A percentile compares a stretch with the other conserved stretches of the same genome.
Evolutionary conservation across 768 basidiomycete species (phyloP).

Genomic region (Russula sp.): DNA sequence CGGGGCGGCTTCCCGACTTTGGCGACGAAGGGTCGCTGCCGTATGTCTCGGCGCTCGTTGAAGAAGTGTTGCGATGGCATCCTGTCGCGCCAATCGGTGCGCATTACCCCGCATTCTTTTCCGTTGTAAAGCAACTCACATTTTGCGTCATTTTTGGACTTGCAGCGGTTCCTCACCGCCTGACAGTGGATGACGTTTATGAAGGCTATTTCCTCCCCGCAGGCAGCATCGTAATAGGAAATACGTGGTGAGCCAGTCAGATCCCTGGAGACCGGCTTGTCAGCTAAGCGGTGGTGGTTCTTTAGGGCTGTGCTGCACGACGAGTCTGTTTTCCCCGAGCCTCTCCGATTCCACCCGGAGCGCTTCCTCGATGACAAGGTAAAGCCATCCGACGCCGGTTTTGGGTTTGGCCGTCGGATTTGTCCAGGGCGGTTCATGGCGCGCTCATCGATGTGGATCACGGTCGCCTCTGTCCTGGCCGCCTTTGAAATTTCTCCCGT

Average conservation of each 20-base stretch:
- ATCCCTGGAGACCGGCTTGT: neutral
- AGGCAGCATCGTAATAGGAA: conserved; percentile 34
- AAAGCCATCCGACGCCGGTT: conserved; percentile 12
- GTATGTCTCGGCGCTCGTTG: conserved; percentile 33
- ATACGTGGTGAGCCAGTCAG: conserved; percentile 23
- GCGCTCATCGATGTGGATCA: conserved; percentile 24
- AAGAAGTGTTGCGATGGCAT: conserved; percentile 34
- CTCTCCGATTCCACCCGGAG: conserved; percentile 22
- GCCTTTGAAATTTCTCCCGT: conserved; percentile 20
- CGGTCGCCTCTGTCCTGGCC: conserved; percentile 18
- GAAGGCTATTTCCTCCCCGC: conserved; percentile 36
- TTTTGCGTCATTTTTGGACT: neutral
- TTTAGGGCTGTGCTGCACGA: conserved; percentile 27
- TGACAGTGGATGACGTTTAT: conserved; percentile 31
- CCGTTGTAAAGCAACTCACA: neutral
- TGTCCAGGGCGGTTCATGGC: conserved; percentile 27
- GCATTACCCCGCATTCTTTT: neutral
- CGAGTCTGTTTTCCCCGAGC: conserved; percentile 18
- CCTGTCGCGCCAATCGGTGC: conserved; percentile 30
- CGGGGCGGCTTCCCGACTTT: conserved; percentile 34
- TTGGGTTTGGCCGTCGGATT: conserved; percentile 27
- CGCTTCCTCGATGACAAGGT: conserved; percentile 22
- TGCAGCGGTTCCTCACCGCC: conserved; percentile 32
- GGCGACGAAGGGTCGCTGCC: conserved; percentile 32
- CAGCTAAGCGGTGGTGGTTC: neutral